Conservation (phyloP, 768 basidiomycete genomes). For the Boletus rufocinnamomeus region DNA sequence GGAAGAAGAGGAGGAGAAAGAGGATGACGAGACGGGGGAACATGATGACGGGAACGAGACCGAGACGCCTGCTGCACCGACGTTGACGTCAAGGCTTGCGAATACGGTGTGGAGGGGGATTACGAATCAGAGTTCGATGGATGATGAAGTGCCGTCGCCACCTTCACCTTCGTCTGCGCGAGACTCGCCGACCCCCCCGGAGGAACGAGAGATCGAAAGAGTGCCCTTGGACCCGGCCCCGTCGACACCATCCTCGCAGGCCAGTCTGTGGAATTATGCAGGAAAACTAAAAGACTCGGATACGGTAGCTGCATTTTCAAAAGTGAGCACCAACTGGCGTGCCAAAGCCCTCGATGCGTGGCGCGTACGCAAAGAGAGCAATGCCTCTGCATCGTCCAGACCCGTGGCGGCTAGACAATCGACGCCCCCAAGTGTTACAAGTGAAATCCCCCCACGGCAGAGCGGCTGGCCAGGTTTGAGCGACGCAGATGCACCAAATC, state of each 20-base stretch:
- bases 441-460: slow-evolving; percentile 21
- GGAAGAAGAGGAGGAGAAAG: slow-evolving; percentile 30
- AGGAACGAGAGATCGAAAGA: slow-evolving; percentile 19
- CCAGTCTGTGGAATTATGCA: slow-evolving; percentile 67
- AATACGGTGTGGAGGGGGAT: slow-evolving; percentile 75
- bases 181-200: slow-evolving; percentile 29
- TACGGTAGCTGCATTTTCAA: slow-evolving; percentile 66
- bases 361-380: slow-evolving; percentile 25
- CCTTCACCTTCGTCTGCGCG: slow-evolving; percentile 35
- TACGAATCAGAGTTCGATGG: slow-evolving; percentile 75
- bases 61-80: slow-evolving; percentile 39
- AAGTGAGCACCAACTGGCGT: slow-evolving; percentile 75
- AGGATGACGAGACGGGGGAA: slow-evolving; percentile 28
- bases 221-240: slow-evolving; percentile 17
- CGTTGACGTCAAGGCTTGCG: slow-evolving; percentile 55
- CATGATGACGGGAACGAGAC: slow-evolving; percentile 48
- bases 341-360: slow-evolving; percentile 52
- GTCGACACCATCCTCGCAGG: slow-evolving; percentile 28
- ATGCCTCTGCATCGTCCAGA: slow-evolving; percentile 4
- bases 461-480: slow-evolving; percentile 18
- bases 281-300: slow-evolving; percentile 76
- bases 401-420: slow-evolving; percentile 5
- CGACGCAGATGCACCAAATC: slow-evolving; percentile 4
- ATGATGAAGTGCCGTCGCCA: slow-evolving; percentile 50
- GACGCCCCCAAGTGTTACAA: slow-evolving; percentile 24